Percentiles rank a stretch among this genome's conserved stretches.
These are phyloP conservation scores for Neopestalotiopsis sp. DNA, from an alignment of 2,329 filamentous ascomycete species.

Conservation along the genomic window DNA sequence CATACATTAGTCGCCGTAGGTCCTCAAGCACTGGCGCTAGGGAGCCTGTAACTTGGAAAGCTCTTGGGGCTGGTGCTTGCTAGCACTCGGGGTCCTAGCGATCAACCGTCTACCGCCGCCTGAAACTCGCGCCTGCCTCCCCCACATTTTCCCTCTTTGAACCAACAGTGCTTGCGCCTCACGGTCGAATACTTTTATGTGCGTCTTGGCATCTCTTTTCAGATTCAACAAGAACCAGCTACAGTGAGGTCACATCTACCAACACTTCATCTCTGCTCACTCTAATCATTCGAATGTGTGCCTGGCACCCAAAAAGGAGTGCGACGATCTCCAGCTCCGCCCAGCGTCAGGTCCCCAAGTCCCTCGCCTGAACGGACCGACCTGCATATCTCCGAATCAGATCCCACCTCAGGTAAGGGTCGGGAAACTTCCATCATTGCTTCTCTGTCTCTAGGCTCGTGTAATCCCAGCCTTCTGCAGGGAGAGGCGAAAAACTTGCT, in stretches of 20 bases:
- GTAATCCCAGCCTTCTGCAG: not conserved
- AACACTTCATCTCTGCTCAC: too few relatives aligned
- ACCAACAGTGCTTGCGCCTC: not conserved
- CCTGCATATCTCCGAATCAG: constrained; percentile 1
- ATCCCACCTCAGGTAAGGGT: constrained; percentile 1
- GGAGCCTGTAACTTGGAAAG: too few relatives aligned
- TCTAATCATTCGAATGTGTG: too few relatives aligned
- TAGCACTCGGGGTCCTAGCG: not conserved
- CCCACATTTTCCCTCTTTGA: constrained; percentile 1
- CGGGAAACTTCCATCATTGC: constrained; percentile 2
- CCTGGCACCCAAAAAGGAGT: too few relatives aligned
- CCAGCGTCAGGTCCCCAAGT: not conserved
- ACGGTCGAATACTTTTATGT: not conserved
- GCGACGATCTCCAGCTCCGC: not conserved
- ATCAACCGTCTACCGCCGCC: not conserved
- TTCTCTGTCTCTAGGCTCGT: not conserved
- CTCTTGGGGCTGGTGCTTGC: not conserved
- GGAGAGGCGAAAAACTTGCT: not conserved
- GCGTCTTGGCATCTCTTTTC: not conserved
- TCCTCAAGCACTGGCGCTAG: too few relatives aligned
- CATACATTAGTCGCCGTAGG: too few relatives aligned
- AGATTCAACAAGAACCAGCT: not conserved
- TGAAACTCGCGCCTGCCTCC: not conserved
- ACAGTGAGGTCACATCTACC: too few relatives aligned
- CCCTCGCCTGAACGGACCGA: not conserved